Base-by-base conservation (phyloP, 2,329 filamentous ascomycete genomes). In the Juglanconis oblonga region DNA sequence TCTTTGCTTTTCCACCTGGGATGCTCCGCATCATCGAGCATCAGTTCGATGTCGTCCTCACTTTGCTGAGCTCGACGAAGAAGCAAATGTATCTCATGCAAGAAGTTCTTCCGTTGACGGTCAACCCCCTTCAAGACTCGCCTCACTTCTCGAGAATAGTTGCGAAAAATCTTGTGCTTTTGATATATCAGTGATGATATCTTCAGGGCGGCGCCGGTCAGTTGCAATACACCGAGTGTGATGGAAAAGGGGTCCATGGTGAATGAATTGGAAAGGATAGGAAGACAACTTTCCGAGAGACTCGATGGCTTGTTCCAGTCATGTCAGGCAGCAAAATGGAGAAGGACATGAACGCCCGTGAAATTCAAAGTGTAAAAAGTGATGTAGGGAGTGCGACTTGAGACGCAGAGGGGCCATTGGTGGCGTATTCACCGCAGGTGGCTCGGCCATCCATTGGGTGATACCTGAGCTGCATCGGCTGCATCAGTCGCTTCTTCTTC, bases 171-270 rank as follows among this genome's bases (percentile, higher is more conserved):
- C 13, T 50, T 54, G 8, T 54, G 36, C 51, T 57, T 57, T 33
- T 49, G 47, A 5, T 45, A 42, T 29, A 61, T n/a, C 2, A 55
- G 1, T 24, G 7, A 36, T 3, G 31, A 57, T 2, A 45, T 32
- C 49, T 57, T 57, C 11, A 61, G 29, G 0, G 49, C 44, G 10
- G n/a, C 11, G 9, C 49, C 54, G 14, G 52, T 38, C 1, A 61
- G 35, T n/a, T 47, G 54, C 3, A 61, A 49, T 24, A 55, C 49
- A 5, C 49, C 54, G 1, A 53, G 6, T 4, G 54, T 36, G 3
- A 57, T 14, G 4, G 59, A 57, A 11, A 61, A 33, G 3, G 59
- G 59, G 8, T 61, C 59, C 59, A 62, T 62, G 36, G 33, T 40
- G 42, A 14, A 10, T 13, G 13, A 33, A 17, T 24, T 24, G 33